phyloP scores from a whole-genome alignment of 2,329 filamentous ascomycete species.

The Penicillium fuscoglaucum region DNA sequence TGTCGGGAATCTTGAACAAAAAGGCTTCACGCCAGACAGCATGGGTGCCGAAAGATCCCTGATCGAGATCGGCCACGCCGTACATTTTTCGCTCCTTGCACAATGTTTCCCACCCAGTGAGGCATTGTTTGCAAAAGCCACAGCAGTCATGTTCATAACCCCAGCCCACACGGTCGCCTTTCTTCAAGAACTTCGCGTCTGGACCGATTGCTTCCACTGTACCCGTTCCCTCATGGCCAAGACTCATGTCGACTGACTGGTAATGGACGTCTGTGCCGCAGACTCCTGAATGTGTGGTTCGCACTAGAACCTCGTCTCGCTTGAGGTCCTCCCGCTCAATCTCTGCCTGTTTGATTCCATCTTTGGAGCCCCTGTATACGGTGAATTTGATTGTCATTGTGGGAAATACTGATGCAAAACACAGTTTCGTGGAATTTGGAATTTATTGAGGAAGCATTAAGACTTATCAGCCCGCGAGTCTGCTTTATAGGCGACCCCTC shows the following conservation, averaged over 20 bases:
- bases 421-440: not conserved
- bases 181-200: constrained; percentile 35
- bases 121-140: constrained; percentile 40
- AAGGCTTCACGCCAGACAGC: constrained; percentile 44
- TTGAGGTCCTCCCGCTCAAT: constrained; percentile 44
- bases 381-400: constrained; percentile 51
- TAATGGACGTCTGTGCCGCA: constrained; percentile 61
- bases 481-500: not conserved
- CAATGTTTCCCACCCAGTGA: constrained; percentile 35
- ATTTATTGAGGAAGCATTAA: not conserved
- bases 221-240: constrained; percentile 44
- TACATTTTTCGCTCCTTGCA: constrained; percentile 41
- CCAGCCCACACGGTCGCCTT: constrained; percentile 47
- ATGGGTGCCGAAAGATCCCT: constrained; percentile 41
- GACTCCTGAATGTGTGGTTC: constrained; percentile 65
- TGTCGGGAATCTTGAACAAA: constrained; percentile 39
- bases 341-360: constrained; percentile 55
- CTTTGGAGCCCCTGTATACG: constrained; percentile 63
- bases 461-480: not conserved
- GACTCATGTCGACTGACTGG: constrained; percentile 32
- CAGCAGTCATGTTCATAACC: constrained; percentile 43
- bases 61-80: constrained; percentile 34
- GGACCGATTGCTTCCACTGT: constrained; percentile 35
- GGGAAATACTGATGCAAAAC: not conserved
- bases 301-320: constrained; percentile 56